These are phyloP conservation scores for Rhododendron griersonianum DNA, from an alignment of 148 eudicot genomes.

Conservation along the genomic window DNA sequence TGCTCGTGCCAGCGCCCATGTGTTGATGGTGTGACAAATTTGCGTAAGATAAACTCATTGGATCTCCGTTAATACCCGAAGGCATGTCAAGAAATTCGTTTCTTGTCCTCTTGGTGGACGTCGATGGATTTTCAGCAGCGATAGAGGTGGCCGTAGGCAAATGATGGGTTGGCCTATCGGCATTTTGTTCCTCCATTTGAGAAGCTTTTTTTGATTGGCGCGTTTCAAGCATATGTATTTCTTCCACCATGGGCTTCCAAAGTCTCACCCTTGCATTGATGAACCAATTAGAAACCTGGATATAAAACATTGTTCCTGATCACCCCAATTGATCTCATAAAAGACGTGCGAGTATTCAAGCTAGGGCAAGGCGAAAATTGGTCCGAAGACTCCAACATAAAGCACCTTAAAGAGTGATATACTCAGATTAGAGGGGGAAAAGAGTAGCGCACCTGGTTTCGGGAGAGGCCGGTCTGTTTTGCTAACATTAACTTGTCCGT, in stretches of 20 bases:
- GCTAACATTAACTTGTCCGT: conserved; percentile 80
- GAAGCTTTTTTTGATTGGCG: conserved; percentile 32
- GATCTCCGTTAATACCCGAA: conserved; percentile 9
- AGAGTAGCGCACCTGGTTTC: conserved; percentile 57
- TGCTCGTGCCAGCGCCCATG: conserved; percentile 15
- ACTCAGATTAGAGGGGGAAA: not conserved
- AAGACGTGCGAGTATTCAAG: not conserved
- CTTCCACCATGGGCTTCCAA: conserved; percentile 74
- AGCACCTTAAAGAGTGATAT: not conserved
- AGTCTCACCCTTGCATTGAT: conserved; percentile 62
- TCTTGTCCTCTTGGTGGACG: conserved; percentile 21
- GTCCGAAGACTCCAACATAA: not conserved
- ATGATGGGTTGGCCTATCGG: conserved; percentile 12
- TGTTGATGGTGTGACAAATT: conserved; percentile 16
- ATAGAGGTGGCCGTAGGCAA: conserved; percentile 17
- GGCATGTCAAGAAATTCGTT: conserved; percentile 20
- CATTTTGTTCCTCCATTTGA: conserved; percentile 20
- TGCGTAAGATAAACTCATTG: conserved; percentile 24
- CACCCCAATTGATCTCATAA: not conserved
- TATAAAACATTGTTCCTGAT: conserved; percentile 2
- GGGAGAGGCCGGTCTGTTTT: conserved; percentile 73
- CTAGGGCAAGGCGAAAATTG: not conserved
- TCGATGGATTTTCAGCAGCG: conserved; percentile 22
- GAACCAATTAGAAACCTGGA: conserved; percentile 63
- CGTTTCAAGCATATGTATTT: conserved; percentile 54